Percentiles rank a stretch among this genome's conserved stretches.
Evolutionary conservation across 2,329 filamentous ascomycete genomes (phyloP).

Genomic region (Phaeosphaeria sp.): DNA sequence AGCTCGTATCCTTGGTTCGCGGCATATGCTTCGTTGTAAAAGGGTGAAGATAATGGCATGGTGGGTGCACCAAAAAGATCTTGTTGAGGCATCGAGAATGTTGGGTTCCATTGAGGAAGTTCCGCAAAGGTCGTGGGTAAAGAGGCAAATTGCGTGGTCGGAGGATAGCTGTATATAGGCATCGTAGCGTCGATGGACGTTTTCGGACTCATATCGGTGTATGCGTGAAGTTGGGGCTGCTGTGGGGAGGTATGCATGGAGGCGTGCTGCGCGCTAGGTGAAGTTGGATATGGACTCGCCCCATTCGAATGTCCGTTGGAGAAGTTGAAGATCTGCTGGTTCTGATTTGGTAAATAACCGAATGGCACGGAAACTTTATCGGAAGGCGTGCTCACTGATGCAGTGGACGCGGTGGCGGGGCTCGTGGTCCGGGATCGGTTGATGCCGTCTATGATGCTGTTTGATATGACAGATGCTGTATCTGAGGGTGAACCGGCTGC

Average conservation of each 20-base stretch:
- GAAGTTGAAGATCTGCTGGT: conserved; percentile 38
- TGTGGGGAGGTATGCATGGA: conserved; percentile 36
- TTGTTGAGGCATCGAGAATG: conserved; percentile 42
- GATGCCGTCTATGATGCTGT: conserved; percentile 50
- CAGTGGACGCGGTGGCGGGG: conserved; percentile 49
- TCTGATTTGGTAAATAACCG: conserved; percentile 45
- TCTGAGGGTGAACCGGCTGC: conserved; percentile 56
- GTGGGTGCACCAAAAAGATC: conserved; percentile 34
- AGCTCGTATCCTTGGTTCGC: conserved; percentile 45
- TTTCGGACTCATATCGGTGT: conserved; percentile 40
- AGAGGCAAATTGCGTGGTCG: conserved; percentile 38
- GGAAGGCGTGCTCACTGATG: conserved; percentile 47
- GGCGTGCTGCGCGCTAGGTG: conserved; percentile 25
- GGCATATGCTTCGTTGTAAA: conserved; percentile 44
- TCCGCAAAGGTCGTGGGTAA: conserved; percentile 47
- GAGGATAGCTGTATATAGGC: conserved; percentile 36
- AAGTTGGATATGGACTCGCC: conserved; percentile 23
- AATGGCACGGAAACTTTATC: conserved; percentile 43
- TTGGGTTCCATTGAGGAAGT: conserved; percentile 46
- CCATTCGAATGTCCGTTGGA: conserved; percentile 23
- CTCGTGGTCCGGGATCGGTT: conserved; percentile 55
- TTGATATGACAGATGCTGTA: conserved; percentile 49
- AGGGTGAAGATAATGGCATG: conserved; percentile 34
- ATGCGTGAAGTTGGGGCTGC: conserved; percentile 28
- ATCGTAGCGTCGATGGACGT: conserved; percentile 35